Evolutionary conservation across 192 early-diverging fungal genomes (phyloP).

Genomic region (Pecoramyces ruminantium): DNA sequence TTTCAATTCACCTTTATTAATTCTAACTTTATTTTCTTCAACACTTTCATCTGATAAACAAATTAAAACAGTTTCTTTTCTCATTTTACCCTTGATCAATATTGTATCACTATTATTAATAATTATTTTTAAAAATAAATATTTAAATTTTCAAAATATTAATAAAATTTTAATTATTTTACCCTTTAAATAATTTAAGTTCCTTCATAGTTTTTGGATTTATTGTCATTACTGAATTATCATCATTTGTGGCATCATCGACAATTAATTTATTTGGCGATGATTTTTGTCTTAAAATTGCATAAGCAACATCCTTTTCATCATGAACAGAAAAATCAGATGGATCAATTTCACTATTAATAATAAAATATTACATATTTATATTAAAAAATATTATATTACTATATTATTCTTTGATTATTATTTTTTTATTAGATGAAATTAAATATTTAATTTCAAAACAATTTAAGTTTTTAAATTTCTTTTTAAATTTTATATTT

Average conservation of each 20-base stretch:
- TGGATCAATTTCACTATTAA: conserved; percentile 24
- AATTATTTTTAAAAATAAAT: no score
- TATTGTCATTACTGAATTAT: conserved; percentile 87
- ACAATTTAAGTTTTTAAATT: no score
- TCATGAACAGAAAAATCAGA: conserved; percentile 18
- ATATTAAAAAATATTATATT: no score
- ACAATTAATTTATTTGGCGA: conserved; percentile 98
- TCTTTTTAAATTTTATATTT: no score
- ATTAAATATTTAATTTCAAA: no score
- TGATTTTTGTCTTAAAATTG: conserved; percentile 86
- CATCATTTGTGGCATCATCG: conserved; percentile 90
- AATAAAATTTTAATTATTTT: neutral
- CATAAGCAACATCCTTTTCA: conserved; percentile 76
- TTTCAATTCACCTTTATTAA: conserved; percentile 57
- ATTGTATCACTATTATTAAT: conserved; percentile 55
- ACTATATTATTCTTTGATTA: no score
- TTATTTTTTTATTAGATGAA: no score
- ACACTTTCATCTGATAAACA: conserved; percentile 80
- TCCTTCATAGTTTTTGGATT: conserved; percentile 83
- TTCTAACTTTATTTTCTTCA: conserved; percentile 79
- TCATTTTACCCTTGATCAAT: conserved; percentile 94
- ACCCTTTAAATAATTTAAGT: conserved; percentile 72
- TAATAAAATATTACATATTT: neutral
- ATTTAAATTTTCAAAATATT: no score
- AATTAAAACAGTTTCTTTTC: conserved; percentile 89